Evolutionary conservation across 306 rosid species (phyloP).

Genomic region (Glycine soja): DNA sequence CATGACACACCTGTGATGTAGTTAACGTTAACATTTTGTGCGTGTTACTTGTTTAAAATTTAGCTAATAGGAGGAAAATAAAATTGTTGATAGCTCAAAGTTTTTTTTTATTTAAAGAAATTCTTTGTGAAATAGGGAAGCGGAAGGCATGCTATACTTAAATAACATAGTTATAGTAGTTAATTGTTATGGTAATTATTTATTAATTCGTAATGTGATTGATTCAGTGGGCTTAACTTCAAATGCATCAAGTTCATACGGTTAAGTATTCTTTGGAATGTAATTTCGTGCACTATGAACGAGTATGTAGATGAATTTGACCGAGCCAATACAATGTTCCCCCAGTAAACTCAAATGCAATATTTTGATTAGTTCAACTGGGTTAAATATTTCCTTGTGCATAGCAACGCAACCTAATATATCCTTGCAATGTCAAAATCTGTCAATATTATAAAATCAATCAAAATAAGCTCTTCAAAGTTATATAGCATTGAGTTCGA

Average conservation of each 20-base stretch:
- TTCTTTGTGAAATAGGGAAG: slow-evolving; percentile 21
- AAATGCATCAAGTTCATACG: not conserved
- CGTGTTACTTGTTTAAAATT: slow-evolving; percentile 38
- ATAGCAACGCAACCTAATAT: too few relatives aligned
- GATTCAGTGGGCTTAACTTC: not conserved
- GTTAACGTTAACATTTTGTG: slow-evolving; percentile 43
- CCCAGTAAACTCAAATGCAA: not conserved
- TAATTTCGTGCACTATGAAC: not conserved
- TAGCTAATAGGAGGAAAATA: slow-evolving; percentile 38
- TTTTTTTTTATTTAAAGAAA: not conserved
- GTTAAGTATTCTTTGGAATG: not conserved
- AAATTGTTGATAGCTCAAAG: slow-evolving; percentile 33
- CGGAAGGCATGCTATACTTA: not conserved
- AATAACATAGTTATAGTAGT: not conserved
- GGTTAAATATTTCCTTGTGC: not conserved
- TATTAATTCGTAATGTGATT: not conserved
- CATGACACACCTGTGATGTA: slow-evolving; percentile 35
- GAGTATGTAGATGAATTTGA: too few relatives aligned
- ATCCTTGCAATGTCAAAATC: too few relatives aligned
- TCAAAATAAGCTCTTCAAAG: not conserved
- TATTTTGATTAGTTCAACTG: too few relatives aligned
- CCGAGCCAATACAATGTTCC: too few relatives aligned
- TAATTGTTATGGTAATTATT: not conserved
- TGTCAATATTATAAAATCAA: too few relatives aligned
- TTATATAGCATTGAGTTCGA: not conserved